Evolutionary conservation across 768 basidiomycete genomes (phyloP).

Genomic region (Hericium rajendrae): DNA sequence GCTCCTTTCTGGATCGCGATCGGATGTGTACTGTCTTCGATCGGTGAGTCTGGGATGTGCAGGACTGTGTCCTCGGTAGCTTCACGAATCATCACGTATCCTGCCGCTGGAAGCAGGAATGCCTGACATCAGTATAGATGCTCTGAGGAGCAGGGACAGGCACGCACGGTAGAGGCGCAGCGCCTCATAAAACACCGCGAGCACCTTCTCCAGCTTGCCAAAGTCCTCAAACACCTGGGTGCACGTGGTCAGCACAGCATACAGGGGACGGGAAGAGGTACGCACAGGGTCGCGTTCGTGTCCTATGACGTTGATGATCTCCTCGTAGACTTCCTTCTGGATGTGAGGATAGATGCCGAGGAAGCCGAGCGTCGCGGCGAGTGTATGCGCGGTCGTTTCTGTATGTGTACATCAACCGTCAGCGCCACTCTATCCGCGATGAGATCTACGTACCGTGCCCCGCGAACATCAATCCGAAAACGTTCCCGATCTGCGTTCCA

Average conservation of each 20-base stretch:
- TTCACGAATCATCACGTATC: conserved; percentile 21
- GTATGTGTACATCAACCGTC: not conserved
- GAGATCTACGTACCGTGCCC: conserved; percentile 10
- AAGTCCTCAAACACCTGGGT: conserved; percentile 18
- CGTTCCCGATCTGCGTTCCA: conserved; percentile 8
- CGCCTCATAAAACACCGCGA: conserved; percentile 23
- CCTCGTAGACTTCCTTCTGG: conserved; percentile 24
- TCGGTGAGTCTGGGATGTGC: conserved; percentile 11
- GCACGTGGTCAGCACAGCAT: not conserved
- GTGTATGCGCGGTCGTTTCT: conserved; percentile 26
- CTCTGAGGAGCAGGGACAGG: not conserved
- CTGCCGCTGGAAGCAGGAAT: conserved; percentile 18
- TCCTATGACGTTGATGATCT: conserved; percentile 19
- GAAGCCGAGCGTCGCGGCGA: conserved; percentile 25
- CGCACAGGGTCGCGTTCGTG: conserved; percentile 17
- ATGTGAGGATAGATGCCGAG: conserved; percentile 21
- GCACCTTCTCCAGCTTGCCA: conserved; percentile 21
- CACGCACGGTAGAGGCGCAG: conserved; percentile 26
- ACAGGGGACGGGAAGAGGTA: too few species aligned
- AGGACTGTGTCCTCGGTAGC: conserved; percentile 20
- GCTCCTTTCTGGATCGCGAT: conserved; percentile 18
- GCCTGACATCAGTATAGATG: not conserved
- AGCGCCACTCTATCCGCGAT: too few species aligned
- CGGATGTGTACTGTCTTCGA: conserved; percentile 9
- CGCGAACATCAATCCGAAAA: conserved; percentile 13